phyloP scores from a whole-genome alignment of 257 asterid species.

The Fraxinus quadrangulata region DNA sequence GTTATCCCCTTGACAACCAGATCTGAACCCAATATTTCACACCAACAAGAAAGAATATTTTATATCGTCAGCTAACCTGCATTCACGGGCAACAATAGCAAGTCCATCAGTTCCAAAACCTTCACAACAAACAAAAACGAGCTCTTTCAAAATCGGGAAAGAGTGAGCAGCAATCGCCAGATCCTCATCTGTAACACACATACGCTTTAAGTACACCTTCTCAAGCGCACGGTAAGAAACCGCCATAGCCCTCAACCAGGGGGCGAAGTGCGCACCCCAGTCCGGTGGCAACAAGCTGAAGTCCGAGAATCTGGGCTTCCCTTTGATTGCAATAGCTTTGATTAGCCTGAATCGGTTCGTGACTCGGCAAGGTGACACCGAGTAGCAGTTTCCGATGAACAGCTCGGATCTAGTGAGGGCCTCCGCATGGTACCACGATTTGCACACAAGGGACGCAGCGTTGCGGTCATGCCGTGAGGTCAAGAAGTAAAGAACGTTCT shows the following conservation, averaged over 20 bases:
- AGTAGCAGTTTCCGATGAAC: constrained; percentile 56
- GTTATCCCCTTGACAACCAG: neutral
- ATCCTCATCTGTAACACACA: constrained; percentile 46
- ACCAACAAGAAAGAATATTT: neutral
- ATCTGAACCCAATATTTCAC: constrained; percentile 21
- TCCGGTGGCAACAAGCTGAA: constrained; percentile 48
- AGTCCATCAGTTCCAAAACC: constrained; percentile 55
- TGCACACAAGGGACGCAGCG: constrained; percentile 55
- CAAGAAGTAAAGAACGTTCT: constrained; percentile 52
- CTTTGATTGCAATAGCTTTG: constrained; percentile 44
- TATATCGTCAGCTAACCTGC: constrained; percentile 44
- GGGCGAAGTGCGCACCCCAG: constrained; percentile 53
- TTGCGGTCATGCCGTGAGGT: constrained; percentile 50
- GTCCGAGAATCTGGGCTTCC: constrained; percentile 57
- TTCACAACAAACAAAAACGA: constrained; percentile 51
- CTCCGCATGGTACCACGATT: constrained; percentile 52
- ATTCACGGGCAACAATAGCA: constrained; percentile 44
- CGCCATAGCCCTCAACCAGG: constrained; percentile 41
- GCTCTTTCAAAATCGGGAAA: constrained; percentile 42
- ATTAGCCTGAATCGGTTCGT: constrained; percentile 42
- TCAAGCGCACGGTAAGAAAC: constrained; percentile 42
- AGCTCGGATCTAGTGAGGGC: constrained; percentile 59
- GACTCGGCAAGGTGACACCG: constrained; percentile 45
- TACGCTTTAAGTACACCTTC: constrained; percentile 50
- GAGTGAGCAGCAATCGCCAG: constrained; percentile 36